phyloP scores from a whole-genome alignment of 257 asterid species.

The Solanum clarkiae region DNA sequence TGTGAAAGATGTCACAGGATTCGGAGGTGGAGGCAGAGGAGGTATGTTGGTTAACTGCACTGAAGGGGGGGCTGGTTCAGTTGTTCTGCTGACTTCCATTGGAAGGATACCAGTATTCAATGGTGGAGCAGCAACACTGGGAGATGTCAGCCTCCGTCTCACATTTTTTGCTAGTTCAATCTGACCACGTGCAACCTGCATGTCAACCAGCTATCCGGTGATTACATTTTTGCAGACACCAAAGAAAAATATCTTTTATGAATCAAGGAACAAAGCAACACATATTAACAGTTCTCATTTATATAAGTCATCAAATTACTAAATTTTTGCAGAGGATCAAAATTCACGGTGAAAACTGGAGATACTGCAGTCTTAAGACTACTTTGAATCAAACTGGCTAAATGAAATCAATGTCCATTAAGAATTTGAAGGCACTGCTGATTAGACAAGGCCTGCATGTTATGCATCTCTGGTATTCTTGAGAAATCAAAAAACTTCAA shows the following conservation, averaged over 20 bases:
- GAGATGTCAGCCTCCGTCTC: slow-evolving; percentile 37
- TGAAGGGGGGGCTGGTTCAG: slow-evolving; percentile 26
- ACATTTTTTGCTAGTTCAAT: slow-evolving; percentile 38
- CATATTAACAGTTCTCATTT: neutral
- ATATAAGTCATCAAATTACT: neutral
- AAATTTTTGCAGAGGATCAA: neutral
- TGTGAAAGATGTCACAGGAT: slow-evolving; percentile 20
- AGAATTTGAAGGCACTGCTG: neutral
- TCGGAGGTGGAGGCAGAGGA: slow-evolving; percentile 19
- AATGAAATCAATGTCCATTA: neutral
- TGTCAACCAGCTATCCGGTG: neutral
- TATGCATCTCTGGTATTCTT: neutral
- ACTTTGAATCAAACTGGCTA: neutral
- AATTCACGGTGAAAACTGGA: neutral
- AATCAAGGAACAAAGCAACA: neutral
- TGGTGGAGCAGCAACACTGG: slow-evolving; percentile 5
- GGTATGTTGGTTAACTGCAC: slow-evolving; percentile 15
- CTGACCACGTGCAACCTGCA: slow-evolving; percentile 61
- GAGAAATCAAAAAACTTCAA: neutral
- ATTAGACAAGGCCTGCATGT: neutral
- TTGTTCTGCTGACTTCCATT: slow-evolving; percentile 5
- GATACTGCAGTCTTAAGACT: neutral
- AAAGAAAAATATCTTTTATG: neutral
- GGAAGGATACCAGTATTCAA: slow-evolving; percentile 13
- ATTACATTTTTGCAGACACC: neutral